These are phyloP conservation scores for Anthostomella pinea DNA, from an alignment of 2,329 filamentous ascomycete species.

Conservation along the genomic window DNA sequence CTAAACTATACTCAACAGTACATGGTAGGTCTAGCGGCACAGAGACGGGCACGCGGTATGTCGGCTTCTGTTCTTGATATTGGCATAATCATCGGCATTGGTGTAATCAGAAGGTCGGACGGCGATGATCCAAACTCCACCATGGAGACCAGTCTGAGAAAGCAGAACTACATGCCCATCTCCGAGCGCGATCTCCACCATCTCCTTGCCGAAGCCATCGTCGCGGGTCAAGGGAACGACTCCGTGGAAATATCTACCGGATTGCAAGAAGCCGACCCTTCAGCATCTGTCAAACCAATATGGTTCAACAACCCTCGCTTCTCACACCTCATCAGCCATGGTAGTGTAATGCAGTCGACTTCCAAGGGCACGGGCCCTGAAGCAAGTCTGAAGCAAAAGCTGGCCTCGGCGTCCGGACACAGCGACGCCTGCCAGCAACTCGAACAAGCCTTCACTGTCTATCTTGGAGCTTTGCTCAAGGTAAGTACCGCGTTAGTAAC, in stretches of 20 bases:
- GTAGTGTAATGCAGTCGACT: slow-evolving; percentile 3
- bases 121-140: too few species aligned
- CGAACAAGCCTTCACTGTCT: slow-evolving; percentile 1
- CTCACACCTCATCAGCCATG: slow-evolving; percentile 17
- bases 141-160: slow-evolving; percentile 1
- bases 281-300: slow-evolving; percentile 14
- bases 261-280: slow-evolving; percentile 4
- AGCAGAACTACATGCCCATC: slow-evolving; percentile 6
- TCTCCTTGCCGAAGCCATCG: slow-evolving; percentile 13
- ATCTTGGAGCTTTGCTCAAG: background rate
- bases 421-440: background rate
- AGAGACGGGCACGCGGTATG: too few species aligned
- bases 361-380: slow-evolving; percentile 7
- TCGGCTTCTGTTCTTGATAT: too few species aligned
- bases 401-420: too few species aligned
- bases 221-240: slow-evolving; percentile 6
- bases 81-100: too few species aligned
- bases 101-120: too few species aligned
- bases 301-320: slow-evolving; percentile 26
- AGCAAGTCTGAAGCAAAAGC: background rate
- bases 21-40: too few species aligned
- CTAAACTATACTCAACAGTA: too few species aligned
- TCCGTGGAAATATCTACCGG: slow-evolving; percentile 10
- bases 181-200: slow-evolving; percentile 11
- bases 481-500: background rate